These are phyloP conservation scores for Pythium phragmiticola DNA, from an alignment of 352 stramenopile genomes.

Conservation along the genomic window DNA sequence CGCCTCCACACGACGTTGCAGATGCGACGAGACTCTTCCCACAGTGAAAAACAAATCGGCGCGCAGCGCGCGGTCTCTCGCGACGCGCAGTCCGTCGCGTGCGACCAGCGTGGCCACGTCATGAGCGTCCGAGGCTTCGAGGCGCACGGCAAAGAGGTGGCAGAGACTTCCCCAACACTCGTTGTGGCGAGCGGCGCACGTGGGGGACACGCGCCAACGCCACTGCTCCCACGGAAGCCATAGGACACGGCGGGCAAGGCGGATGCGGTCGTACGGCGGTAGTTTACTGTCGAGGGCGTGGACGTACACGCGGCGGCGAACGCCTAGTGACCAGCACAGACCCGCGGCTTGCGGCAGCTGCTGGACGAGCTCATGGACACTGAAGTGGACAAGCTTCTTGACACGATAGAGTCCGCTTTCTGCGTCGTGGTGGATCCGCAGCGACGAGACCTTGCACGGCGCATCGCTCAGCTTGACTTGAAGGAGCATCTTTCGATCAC, in stretches of 20 bases:
- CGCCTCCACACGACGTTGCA: neutral
- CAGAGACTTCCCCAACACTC: slow-evolving; percentile 23
- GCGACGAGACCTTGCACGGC: slow-evolving; percentile 37
- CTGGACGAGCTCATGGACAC: slow-evolving; percentile 44
- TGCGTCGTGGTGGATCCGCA: slow-evolving; percentile 36
- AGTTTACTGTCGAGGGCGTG: slow-evolving; percentile 27
- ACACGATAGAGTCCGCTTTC: slow-evolving; percentile 36
- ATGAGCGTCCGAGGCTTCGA: slow-evolving; percentile 13
- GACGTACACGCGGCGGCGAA: slow-evolving; percentile 31
- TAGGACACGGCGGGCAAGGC: neutral
- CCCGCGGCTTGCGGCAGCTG: slow-evolving; percentile 40
- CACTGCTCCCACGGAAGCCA: slow-evolving; percentile 17
- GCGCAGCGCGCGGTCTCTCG: slow-evolving; percentile 10
- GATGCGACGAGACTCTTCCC: neutral
- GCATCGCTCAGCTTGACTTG: slow-evolving; percentile 46
- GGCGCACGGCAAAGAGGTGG: slow-evolving; percentile 10
- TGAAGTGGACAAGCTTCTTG: slow-evolving; percentile 38
- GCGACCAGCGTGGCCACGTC: slow-evolving; percentile 19
- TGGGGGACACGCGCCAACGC: neutral
- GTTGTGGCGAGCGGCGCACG: slow-evolving; percentile 8
- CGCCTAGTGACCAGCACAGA: slow-evolving; percentile 32
- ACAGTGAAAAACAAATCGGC: slow-evolving; percentile 20
- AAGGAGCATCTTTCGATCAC: slow-evolving; percentile 24
- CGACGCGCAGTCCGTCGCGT: slow-evolving; percentile 8
- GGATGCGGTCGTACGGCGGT: neutral